phyloP scores from a whole-genome alignment of 345 rosid species.

The Rhizophora mangle region DNA sequence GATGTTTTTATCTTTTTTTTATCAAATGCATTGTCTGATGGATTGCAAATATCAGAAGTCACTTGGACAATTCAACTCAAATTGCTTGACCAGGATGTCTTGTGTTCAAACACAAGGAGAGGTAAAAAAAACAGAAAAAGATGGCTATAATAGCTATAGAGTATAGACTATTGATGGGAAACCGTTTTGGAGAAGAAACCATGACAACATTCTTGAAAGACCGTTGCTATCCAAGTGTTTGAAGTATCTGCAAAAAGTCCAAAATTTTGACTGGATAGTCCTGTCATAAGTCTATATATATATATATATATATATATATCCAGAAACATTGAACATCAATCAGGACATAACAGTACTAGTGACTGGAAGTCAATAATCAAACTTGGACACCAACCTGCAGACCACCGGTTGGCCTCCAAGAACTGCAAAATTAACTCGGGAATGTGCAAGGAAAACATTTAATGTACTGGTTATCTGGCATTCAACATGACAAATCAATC shows the following conservation, averaged over 20 bases:
- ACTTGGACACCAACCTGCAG: slow-evolving; percentile 15
- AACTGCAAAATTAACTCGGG: no score
- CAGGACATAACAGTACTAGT: slow-evolving; percentile 8
- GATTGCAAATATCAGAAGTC: no score
- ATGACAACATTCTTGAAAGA: not conserved
- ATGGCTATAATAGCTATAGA: no score
- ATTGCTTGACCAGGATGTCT: not conserved
- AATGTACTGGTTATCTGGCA: not conserved
- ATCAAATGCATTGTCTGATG: no score
- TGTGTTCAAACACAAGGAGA: no score
- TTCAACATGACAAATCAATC: slow-evolving; percentile 17
- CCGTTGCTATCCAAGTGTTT: slow-evolving; percentile 3
- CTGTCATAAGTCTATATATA: not conserved
- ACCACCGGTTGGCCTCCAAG: slow-evolving; percentile 7
- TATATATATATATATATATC: not conserved
- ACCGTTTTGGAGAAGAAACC: no score
- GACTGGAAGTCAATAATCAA: slow-evolving; percentile 11
- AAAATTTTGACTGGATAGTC: slow-evolving; percentile 10
- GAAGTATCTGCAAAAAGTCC: slow-evolving; percentile 1
- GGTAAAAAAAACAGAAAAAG: no score
- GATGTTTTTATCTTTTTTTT: no score
- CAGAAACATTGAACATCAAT: slow-evolving; percentile 1
- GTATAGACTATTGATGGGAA: no score
- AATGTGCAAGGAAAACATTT: no score
- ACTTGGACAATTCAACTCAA: no score